A percentile compares a stretch with the other conserved stretches of the same genome.
phyloP scores from a whole-genome alignment of 345 rosid genomes.

The Citrus glauca region DNA sequence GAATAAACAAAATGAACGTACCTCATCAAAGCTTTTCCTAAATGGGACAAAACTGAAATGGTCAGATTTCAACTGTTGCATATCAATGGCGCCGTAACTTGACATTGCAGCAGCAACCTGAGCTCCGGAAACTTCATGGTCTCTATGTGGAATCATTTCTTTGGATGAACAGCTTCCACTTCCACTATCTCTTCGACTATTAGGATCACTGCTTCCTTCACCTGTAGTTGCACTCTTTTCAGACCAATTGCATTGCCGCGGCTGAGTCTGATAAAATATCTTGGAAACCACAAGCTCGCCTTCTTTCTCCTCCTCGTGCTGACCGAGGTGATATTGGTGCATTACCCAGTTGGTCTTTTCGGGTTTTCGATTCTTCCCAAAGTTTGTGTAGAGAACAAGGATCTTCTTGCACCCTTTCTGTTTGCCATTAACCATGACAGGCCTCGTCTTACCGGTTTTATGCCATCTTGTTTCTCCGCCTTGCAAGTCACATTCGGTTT shows the following conservation, averaged over 20 bases:
- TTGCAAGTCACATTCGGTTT: slow-evolving; percentile 88
- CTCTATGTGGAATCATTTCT: slow-evolving; percentile 47
- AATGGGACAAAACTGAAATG: slow-evolving; percentile 65
- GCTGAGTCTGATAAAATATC: slow-evolving; percentile 97
- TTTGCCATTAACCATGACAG: slow-evolving; percentile 87
- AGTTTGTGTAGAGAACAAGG: slow-evolving; percentile 87
- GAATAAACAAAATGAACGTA: slow-evolving; percentile 16
- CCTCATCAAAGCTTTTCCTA: slow-evolving; percentile 87
- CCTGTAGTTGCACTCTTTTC: slow-evolving; percentile 42
- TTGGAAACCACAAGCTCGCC: slow-evolving; percentile 98
- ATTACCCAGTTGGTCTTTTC: slow-evolving; percentile 99
- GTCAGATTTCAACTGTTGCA: slow-evolving; percentile 54
- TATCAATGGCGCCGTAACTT: slow-evolving; percentile 52
- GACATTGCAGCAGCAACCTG: slow-evolving; percentile 53
- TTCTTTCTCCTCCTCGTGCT: slow-evolving; percentile 94
- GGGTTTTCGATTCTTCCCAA: slow-evolving; percentile 93
- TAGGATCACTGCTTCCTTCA: slow-evolving; percentile 49
- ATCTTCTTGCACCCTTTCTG: slow-evolving; percentile 98
- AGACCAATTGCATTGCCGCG: slow-evolving; percentile 91
- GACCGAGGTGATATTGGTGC: slow-evolving; percentile 98
- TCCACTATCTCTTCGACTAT: slow-evolving; percentile 55
- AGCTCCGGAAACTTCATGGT: slow-evolving; percentile 35
- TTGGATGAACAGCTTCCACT: slow-evolving; percentile 77
- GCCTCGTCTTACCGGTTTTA: slow-evolving; percentile 97
- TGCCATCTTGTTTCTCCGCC: slow-evolving; percentile 99